A percentile compares a stretch with the other conserved stretches of the same genome.
phyloP scores from a whole-genome alignment of 75 land plant genomes.

The Cryptomeria japonica region DNA sequence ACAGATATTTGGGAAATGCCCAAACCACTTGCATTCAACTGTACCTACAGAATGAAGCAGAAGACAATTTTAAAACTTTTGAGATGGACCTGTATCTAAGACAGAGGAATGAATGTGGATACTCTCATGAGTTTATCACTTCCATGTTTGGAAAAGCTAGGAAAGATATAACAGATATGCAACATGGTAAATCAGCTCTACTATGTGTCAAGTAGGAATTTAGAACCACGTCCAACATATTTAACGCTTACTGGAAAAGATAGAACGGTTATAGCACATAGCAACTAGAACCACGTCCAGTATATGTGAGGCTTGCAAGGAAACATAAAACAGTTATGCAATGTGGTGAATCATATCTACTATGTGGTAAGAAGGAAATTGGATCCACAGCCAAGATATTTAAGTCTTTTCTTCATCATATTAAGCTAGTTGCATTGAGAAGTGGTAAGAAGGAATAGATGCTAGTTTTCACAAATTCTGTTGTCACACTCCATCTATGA shows the following conservation, averaged over 20 bases:
- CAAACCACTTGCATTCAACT: not conserved
- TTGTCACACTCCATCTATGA: not conserved
- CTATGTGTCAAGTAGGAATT: no score
- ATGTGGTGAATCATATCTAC: not conserved
- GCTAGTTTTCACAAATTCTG: not conserved
- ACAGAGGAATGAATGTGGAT: not conserved
- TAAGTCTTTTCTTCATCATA: not conserved
- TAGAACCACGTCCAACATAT: no score
- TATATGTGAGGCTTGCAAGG: no score
- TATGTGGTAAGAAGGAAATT: not conserved
- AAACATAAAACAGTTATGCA: not conserved
- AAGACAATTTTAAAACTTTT: not conserved
- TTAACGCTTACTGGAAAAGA: no score
- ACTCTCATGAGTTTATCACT: no score
- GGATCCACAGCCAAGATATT: not conserved
- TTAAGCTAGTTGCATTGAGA: not conserved
- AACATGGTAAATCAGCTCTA: not conserved
- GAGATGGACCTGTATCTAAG: not conserved
- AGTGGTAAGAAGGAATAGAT: not conserved
- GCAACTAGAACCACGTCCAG: no score
- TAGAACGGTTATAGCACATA: not conserved
- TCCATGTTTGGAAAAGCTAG: not conserved
- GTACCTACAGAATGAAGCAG: not conserved
- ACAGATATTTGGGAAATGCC: not conserved
- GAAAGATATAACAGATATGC: not conserved